Evolutionary conservation across 345 rosid species (phyloP), one percentile per base, ranked within the genome.

Genomic region (Heritiera fomes): DNA sequence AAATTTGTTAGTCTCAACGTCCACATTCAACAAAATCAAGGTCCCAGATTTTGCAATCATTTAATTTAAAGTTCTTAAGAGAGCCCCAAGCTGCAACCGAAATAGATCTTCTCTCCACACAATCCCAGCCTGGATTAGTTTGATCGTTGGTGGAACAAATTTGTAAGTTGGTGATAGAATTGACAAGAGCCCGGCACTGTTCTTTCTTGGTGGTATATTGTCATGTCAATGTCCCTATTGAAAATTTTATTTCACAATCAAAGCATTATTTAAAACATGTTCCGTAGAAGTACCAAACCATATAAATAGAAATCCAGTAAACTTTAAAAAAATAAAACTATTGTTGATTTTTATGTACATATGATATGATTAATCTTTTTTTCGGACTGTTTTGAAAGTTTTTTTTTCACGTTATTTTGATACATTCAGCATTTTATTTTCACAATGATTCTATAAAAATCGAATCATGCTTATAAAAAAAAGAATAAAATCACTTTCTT

Each of bases 261-360:
- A 77, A 75, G 38, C 65, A 70, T 62, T 76, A 78, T 79, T 74
- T 68, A 46, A 71, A 79, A 73, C 80, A 75, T 78, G 80, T 73
- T 80, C 78, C 60, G 62, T 28, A 66, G 62, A 76, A 78, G 41
- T 79, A 75, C 34, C 71, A 77, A 32, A 80, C 79, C 83, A 62
- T 50, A 75, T 80, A 79, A 83, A 78, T 71, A 71, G 15, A 80
- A 61, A 79, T 78, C 80, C 8, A 28, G 79, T 73, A 80, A 46
- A 63, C 80, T 71, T 79, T 75, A 20, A 49, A 79, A 81, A 9
- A 17, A 61, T 38, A 82, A 77, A 80, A 82, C 62, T 28, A 66
- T 12, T 12, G 28, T 78, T 47, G 38, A 74, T 76, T 75, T 79
- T 34, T 34, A 34, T 34, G 38, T 34, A 49, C 49, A 40, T 40